phyloP scores from a whole-genome alignment of 2,329 filamentous ascomycete species.

The Neonectria magnoliae region DNA sequence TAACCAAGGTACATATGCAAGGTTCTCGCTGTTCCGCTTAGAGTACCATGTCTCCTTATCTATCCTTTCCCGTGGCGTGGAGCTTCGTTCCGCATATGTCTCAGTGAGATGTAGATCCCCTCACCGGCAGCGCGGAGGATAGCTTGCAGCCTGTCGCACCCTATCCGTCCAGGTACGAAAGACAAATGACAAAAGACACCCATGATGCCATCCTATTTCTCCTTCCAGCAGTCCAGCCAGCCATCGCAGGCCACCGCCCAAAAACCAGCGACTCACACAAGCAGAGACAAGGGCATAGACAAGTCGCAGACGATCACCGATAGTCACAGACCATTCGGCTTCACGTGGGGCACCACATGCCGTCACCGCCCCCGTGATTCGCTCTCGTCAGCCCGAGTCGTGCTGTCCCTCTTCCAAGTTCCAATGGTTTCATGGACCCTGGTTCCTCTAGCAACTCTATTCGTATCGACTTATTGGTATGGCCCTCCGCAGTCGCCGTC shows the following conservation, averaged over 20 bases:
- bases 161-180: not conserved
- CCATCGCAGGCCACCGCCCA: conserved; percentile 2
- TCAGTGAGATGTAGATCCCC: not conserved
- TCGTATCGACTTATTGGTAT: not conserved
- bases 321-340: conserved; percentile 31
- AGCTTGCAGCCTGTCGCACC: not conserved
- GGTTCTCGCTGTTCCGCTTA: not conserved
- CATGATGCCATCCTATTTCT: conserved; percentile 6
- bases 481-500: conserved; percentile 22
- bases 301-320: conserved; percentile 3
- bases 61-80: not conserved
- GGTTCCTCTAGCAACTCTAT: conserved; percentile 29
- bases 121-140: not conserved
- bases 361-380: conserved; percentile 30
- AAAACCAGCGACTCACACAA: conserved; percentile 12
- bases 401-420: not conserved
- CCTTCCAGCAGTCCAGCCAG: conserved; percentile 15
- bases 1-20: not conserved
- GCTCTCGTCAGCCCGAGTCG: conserved; percentile 8
- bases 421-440: conserved; percentile 20
- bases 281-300: not conserved
- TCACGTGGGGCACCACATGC: conserved; percentile 37
- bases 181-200: not conserved
- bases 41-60: not conserved
- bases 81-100: not conserved